Percentiles rank a stretch among this genome's conserved stretches.
phyloP scores from a whole-genome alignment of 2,329 filamentous ascomycete species.

The Ophiostoma australiae region DNA sequence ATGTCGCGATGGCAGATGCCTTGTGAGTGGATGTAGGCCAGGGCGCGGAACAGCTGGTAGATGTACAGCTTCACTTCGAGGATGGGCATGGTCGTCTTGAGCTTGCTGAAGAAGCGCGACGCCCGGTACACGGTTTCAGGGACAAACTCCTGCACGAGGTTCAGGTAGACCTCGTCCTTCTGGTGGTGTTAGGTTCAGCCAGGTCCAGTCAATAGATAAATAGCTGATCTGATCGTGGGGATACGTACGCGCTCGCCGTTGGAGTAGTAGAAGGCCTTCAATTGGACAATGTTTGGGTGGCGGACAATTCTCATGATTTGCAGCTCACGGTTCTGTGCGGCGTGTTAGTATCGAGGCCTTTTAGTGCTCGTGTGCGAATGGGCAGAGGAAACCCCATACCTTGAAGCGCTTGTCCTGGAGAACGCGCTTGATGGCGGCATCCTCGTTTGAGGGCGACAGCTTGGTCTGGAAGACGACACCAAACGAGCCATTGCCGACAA shows the following conservation, averaged over 20 bases:
- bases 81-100: constrained; percentile 99
- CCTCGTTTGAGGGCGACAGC: constrained; percentile 93
- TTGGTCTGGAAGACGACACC: constrained; percentile 99
- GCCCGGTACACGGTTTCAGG: constrained; percentile 98
- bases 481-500: constrained; percentile 97
- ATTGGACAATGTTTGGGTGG: constrained; percentile 96
- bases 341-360: not conserved
- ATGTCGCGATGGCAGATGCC: constrained; percentile 99
- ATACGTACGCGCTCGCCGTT: constrained; percentile 86
- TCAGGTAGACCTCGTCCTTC: constrained; percentile 99
- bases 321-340: constrained; percentile 82
- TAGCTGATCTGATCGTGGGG: not conserved
- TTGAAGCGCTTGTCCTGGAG: constrained; percentile 99
- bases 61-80: constrained; percentile 99
- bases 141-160: constrained; percentile 95
- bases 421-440: constrained; percentile 98
- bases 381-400: constrained; percentile 46
- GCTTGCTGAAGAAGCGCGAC: constrained; percentile 98
- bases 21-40: constrained; percentile 98
- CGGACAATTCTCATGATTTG: constrained; percentile 99
- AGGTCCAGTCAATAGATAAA: constrained; percentile 17
- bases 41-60: constrained; percentile 96
- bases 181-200: constrained; percentile 35
- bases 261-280: constrained; percentile 99
- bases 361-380: too few relatives aligned